phyloP scores from a whole-genome alignment of 305 asterid genomes.

The Lippia alba region DNA sequence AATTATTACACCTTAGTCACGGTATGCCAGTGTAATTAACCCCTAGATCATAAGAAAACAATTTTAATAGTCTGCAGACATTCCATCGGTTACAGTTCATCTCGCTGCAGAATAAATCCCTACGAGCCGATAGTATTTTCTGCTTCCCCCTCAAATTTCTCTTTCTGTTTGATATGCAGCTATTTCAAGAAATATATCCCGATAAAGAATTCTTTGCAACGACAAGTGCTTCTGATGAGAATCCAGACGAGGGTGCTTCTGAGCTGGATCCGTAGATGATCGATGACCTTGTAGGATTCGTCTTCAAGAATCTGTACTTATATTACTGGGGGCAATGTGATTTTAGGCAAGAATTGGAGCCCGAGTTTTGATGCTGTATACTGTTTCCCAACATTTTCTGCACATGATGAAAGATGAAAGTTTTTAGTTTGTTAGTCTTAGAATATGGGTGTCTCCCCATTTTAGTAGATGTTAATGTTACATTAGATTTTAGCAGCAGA shows the following conservation, averaged over 20 bases:
- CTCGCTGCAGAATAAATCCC: too few relatives aligned
- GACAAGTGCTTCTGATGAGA: conserved; percentile 41
- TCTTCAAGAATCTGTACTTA: conserved; percentile 7
- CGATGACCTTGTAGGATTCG: conserved; percentile 17
- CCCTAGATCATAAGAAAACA: too few relatives aligned
- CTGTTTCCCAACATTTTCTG: neutral
- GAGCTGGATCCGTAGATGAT: conserved; percentile 45
- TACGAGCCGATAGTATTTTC: too few relatives aligned
- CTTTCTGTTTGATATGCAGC: conserved; percentile 39
- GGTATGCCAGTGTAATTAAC: too few relatives aligned
- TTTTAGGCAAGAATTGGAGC: neutral
- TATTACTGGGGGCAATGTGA: conserved; percentile 5
- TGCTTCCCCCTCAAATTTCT: too few relatives aligned
- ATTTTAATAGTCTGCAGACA: too few relatives aligned
- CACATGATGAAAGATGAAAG: neutral
- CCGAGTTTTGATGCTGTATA: neutral
- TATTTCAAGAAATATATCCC: conserved; percentile 63
- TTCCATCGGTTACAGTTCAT: too few relatives aligned
- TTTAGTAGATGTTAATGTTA: too few relatives aligned
- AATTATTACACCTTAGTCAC: neutral
- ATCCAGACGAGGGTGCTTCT: conserved; percentile 39
- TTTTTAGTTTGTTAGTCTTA: neutral
- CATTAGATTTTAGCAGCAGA: too few relatives aligned
- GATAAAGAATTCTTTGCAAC: conserved; percentile 55
- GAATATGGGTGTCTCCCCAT: too few relatives aligned